Base-by-base conservation (phyloP, 352 stramenopile species). In the Pythium phragmiticola region DNA sequence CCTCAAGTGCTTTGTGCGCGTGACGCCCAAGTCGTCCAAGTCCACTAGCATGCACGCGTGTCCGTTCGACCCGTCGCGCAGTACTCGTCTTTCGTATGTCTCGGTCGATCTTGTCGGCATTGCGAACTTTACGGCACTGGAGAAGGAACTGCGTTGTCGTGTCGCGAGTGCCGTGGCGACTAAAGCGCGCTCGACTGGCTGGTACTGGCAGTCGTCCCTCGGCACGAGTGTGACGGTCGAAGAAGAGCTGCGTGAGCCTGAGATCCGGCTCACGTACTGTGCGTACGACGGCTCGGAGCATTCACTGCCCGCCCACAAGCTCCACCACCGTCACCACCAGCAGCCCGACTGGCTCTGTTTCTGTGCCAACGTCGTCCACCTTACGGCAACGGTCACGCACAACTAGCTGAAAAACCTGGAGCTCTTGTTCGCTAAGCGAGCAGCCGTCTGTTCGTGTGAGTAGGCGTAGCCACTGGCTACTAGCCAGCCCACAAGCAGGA, bases 301-400 rank as follows among this genome's bases (percentile, higher is more conserved):
- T 6, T 59, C 72, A 49, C 55, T 77, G 4, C 28, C 30, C 11
- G 23, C n/a, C 9, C 47, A 68, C 1, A 50, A 77, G 58, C 28
- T 23, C 11, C 34, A 54, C 11, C 23, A 34, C 11, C 34, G 47
- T 7, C 23, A 34, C 2, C 30, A 45, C 37, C 62, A 65, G 28
- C 41, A 64, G 21, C 41, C 42, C 3, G 65, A 77, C 26, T 90
- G 81, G 81, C 73, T 90, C 17, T 84, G 77, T 70, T 88, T 90
- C 53, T 90, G 78, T 58, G 77, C 77, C 3, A 88, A 88, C 46
- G 75, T 85, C 19, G 77, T 78, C 60, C 81, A 88, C 64, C 64
- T 90, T 26, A 83, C 74, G 12, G 73, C 75, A 23, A 66, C 72
- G 4, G 41, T 77, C 34, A 41, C 48, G 4, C 45, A 48, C 11